phyloP scores from a whole-genome alignment of 177 flowering plant genomes.

The Vitis hybrid region DNA sequence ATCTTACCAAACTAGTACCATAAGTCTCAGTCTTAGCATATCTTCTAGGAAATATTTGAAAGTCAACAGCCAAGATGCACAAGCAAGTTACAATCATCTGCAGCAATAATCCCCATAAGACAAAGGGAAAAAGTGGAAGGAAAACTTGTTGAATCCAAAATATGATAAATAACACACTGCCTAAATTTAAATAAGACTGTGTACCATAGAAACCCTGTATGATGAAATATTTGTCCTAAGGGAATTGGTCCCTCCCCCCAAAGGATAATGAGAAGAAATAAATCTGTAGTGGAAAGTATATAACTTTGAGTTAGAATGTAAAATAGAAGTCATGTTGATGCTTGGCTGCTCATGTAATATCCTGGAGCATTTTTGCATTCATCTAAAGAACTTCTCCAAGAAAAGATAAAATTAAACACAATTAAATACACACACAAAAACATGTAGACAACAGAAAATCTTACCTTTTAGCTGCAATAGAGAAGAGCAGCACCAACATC shows the following conservation, averaged over 20 bases:
- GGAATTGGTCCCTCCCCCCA: constrained; percentile 28
- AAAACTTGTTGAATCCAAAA: not conserved
- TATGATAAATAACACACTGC: not conserved
- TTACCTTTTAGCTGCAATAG: constrained; percentile 54
- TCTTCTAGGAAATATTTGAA: constrained; percentile 85
- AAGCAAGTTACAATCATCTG: constrained; percentile 87
- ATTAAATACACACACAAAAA: too few relatives aligned
- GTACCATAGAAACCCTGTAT: constrained; percentile 77
- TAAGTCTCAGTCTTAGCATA: constrained; percentile 95
- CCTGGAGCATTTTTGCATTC: not conserved
- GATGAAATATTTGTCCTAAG: constrained; percentile 57
- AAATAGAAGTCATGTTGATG: not conserved
- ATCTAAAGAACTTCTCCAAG: not conserved
- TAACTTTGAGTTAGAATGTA: constrained; percentile 4
- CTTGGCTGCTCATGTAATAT: constrained; percentile 5
- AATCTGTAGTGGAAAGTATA: constrained; percentile 35
- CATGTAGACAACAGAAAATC: not conserved
- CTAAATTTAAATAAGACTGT: constrained; percentile 2
- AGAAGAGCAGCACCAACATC: constrained; percentile 35
- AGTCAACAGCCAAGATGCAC: constrained; percentile 94
- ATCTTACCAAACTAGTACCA: constrained; percentile 82
- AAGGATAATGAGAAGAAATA: constrained; percentile 21
- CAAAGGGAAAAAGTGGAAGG: not conserved
- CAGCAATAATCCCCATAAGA: constrained; percentile 30
- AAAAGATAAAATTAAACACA: not conserved